These are phyloP conservation scores for Coniella vitis DNA, from an alignment of 2,329 filamentous ascomycete species.

Conservation along the genomic window DNA sequence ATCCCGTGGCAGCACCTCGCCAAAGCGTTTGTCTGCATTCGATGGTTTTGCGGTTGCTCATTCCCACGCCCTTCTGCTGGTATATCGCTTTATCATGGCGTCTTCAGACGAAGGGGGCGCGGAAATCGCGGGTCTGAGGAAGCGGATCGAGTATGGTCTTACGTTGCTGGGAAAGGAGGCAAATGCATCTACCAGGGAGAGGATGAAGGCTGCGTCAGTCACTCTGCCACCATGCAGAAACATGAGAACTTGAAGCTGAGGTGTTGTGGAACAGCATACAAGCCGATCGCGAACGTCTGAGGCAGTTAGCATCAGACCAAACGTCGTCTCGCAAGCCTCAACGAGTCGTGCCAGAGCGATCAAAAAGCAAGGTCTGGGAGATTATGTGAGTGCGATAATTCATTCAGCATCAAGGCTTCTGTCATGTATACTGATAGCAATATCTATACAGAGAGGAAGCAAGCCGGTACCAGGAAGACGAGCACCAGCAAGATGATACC, in stretches of 20 bases:
- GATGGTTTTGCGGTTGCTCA: neutral
- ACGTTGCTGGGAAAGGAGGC: neutral
- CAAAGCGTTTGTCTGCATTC: too few relatives aligned
- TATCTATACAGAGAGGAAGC: neutral
- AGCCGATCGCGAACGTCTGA: conserved; percentile 1
- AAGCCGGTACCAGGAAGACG: neutral
- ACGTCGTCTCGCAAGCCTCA: neutral
- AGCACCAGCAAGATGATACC: neutral
- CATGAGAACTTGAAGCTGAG: neutral
- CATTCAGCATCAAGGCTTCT: too few relatives aligned
- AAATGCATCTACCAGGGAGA: neutral
- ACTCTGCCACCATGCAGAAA: neutral
- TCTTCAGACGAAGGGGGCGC: neutral
- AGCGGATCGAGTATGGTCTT: conserved; percentile 1
- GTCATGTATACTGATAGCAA: too few relatives aligned
- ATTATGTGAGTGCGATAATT: neutral
- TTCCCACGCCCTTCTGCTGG: too few relatives aligned
- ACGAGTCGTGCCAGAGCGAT: neutral
- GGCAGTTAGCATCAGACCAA: neutral
- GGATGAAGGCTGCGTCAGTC: conserved; percentile 1
- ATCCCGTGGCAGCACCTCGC: too few relatives aligned
- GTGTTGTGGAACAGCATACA: neutral
- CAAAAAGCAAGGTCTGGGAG: neutral
- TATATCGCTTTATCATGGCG: neutral
- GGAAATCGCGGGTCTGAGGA: conserved; percentile 1